These are phyloP conservation scores for Dothideomycetes sp. DNA, from an alignment of 2,329 filamentous ascomycete genomes.

Conservation along the genomic window DNA sequence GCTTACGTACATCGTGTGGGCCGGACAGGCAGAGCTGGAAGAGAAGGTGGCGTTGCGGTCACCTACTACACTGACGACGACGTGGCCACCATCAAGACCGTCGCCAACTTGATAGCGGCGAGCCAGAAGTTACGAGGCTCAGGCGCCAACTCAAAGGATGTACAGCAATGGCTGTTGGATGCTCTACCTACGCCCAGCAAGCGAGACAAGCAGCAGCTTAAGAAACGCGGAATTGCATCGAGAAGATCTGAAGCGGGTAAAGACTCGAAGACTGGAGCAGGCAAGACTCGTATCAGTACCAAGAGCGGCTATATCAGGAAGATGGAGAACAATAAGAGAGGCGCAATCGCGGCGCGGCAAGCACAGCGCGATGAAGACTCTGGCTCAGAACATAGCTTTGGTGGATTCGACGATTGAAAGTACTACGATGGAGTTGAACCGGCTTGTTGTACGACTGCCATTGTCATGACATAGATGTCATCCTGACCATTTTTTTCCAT, in stretches of 20 bases:
- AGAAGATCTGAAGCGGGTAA: conserved; percentile 36
- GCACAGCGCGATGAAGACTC: conserved; percentile 13
- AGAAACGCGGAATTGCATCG: conserved; percentile 69
- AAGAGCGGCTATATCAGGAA: conserved; percentile 66
- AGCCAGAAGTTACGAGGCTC: conserved; percentile 59
- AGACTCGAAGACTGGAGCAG: conserved; percentile 24
- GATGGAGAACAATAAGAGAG: conserved; percentile 52
- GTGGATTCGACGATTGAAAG: conserved; percentile 30
- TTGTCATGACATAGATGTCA: too few species aligned
- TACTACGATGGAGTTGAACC: too few species aligned
- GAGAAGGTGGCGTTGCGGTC: conserved; percentile 77
- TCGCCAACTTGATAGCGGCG: conserved; percentile 82
- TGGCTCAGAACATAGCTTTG: conserved; percentile 26
- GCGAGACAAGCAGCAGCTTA: conserved; percentile 71
- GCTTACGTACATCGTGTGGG: conserved; percentile 90
- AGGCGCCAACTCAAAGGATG: conserved; percentile 38
- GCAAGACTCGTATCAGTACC: conserved; percentile 63
- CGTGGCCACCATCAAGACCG: conserved; percentile 75
- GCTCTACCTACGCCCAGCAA: conserved; percentile 76
- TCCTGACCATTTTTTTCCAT: too few species aligned
- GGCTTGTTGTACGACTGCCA: too few species aligned
- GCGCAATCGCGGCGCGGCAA: conserved; percentile 23
- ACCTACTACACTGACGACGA: conserved; percentile 96
- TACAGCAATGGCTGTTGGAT: conserved; percentile 81
- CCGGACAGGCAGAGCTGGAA: conserved; percentile 77